These are phyloP conservation scores for Sporisorium reilianum DNA, from an alignment of 1,284 basidiomycete species.

Conservation along the genomic window DNA sequence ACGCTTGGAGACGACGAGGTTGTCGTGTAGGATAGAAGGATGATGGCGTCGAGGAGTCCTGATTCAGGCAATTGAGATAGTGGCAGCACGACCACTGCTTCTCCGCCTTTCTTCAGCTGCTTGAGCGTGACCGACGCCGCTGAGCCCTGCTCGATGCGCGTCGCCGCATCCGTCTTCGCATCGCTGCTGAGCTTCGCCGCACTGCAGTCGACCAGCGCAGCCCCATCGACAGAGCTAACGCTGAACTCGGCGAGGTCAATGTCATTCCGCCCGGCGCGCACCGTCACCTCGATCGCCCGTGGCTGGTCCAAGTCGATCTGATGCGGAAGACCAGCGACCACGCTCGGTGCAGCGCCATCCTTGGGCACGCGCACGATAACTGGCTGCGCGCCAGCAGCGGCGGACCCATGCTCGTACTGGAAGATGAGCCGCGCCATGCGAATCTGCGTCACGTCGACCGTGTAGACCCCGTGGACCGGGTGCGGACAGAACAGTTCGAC, in stretches of 20 bases:
- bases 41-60: constrained; percentile 20
- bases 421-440: constrained; percentile 54
- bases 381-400: constrained; percentile 13
- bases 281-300: constrained; percentile 42
- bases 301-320: constrained; percentile 55
- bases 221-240: constrained; percentile 21
- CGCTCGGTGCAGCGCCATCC: constrained; percentile 54
- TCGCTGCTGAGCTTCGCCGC: neutral
- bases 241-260: constrained; percentile 41
- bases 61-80: constrained; percentile 29
- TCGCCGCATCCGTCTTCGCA: neutral
- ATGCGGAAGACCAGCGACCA: constrained; percentile 28
- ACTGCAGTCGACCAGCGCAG: constrained; percentile 9
- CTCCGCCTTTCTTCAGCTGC: constrained; percentile 2
- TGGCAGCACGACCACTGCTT: constrained; percentile 30
- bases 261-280: constrained; percentile 51
- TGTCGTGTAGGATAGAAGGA: constrained; percentile 39
- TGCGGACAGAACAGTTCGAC: constrained; percentile 53
- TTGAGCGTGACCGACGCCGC: constrained; percentile 6
- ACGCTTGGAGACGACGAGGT: neutral
- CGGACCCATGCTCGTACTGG: constrained; percentile 49
- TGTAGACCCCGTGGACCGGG: constrained; percentile 53
- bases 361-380: constrained; percentile 52
- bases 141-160: neutral
- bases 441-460: constrained; percentile 64